phyloP scores from a whole-genome alignment of 495 filamentous ascomycete species.

The Extremus antarcticus region DNA sequence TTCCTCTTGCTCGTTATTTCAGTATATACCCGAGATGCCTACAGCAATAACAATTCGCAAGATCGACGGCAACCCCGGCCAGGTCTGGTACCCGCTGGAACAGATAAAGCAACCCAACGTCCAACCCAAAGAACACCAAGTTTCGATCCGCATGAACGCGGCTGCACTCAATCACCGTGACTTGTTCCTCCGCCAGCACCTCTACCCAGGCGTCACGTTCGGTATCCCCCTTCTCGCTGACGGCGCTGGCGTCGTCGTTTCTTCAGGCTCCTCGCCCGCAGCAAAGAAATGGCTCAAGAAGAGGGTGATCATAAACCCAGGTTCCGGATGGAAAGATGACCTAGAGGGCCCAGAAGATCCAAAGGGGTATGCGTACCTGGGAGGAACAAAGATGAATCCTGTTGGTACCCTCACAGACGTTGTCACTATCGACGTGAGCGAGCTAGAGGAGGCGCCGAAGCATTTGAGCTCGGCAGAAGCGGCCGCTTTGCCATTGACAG shows the following conservation, averaged over 20 bases:
- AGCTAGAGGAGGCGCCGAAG: slow-evolving; percentile 62
- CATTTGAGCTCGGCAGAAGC: slow-evolving; percentile 63
- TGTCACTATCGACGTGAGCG: slow-evolving; percentile 50
- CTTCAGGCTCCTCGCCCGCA: slow-evolving; percentile 44
- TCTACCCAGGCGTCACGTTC: slow-evolving; percentile 81
- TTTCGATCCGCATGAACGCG: slow-evolving; percentile 59
- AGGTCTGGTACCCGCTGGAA: slow-evolving; percentile 64
- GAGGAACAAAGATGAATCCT: slow-evolving; percentile 51
- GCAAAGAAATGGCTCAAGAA: slow-evolving; percentile 46
- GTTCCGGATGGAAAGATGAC: slow-evolving; percentile 58
- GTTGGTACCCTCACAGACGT: slow-evolving; percentile 63
- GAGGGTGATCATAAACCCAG: slow-evolving; percentile 63
- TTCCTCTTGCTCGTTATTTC: too few species aligned
- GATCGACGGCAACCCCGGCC: slow-evolving; percentile 65
- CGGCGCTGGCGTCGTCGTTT: slow-evolving; percentile 58
- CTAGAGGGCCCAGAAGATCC: slow-evolving; percentile 62
- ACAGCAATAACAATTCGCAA: slow-evolving; percentile 45
- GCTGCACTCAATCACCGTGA: slow-evolving; percentile 89
- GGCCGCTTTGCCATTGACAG: slow-evolving; percentile 68
- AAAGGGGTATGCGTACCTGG: slow-evolving; percentile 53
- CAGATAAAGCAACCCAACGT: slow-evolving; percentile 21
- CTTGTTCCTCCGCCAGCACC: slow-evolving; percentile 79
- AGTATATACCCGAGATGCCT: slow-evolving; percentile 43
- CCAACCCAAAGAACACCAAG: slow-evolving; percentile 52
- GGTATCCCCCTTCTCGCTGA: slow-evolving; percentile 65